Conservation (phyloP, 257 asterid species). For the Coffea canephora region DNA sequence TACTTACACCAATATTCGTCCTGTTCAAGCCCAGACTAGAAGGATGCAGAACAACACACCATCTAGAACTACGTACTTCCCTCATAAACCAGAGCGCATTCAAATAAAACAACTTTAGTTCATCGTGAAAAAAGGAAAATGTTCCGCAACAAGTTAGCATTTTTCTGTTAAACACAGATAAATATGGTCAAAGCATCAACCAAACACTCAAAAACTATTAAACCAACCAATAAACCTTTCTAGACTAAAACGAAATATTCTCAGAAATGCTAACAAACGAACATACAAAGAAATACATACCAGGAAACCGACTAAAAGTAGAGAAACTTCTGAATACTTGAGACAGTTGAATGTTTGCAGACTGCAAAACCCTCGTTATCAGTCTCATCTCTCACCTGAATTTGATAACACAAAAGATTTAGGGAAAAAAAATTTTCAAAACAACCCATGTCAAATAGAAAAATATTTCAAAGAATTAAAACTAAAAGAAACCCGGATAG, state of each 20-base stretch:
- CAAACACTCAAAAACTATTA: not conserved
- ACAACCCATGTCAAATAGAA: not conserved
- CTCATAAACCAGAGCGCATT: not conserved
- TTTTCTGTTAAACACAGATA: not conserved
- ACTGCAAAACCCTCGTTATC: constrained; percentile 33
- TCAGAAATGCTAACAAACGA: not conserved
- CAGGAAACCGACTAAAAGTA: constrained; percentile 25
- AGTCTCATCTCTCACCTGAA: constrained; percentile 50
- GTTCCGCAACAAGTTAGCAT: not conserved
- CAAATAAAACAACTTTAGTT: not conserved
- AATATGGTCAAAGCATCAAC: not conserved
- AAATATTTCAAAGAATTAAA: not conserved
- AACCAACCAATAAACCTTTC: not conserved
- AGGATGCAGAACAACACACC: not conserved
- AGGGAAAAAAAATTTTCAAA: not conserved
- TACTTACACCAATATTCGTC: not conserved
- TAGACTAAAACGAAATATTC: not conserved
- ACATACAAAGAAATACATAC: constrained; percentile 17
- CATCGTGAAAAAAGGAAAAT: not conserved
- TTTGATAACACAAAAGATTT: not conserved
- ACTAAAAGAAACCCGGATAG: not conserved
- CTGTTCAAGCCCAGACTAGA: not conserved
- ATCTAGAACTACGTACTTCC: not conserved
- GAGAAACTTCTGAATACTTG: constrained; percentile 38
- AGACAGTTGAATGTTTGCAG: constrained; percentile 35